Conservation (phyloP, 768 basidiomycete species). For the Termitomyces sp. region DNA sequence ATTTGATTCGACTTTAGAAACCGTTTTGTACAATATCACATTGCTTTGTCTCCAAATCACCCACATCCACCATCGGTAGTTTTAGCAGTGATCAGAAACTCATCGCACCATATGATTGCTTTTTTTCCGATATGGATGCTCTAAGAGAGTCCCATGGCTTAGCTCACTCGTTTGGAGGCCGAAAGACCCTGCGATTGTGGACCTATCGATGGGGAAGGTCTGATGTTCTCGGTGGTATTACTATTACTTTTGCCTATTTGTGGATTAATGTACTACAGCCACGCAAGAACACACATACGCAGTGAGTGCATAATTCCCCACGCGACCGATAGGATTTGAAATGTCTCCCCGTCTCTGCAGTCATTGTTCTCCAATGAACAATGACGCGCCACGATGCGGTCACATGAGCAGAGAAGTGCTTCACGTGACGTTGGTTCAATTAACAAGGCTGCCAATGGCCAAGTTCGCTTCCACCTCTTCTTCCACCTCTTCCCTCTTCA, state of each 20-base stretch:
- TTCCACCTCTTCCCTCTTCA: not conserved
- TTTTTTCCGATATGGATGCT: not conserved
- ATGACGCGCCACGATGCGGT: not conserved
- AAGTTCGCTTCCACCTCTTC: conserved; percentile 4
- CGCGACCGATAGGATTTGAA: not conserved
- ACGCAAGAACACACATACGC: not conserved
- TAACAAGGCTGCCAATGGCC: not conserved
- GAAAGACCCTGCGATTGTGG: not conserved
- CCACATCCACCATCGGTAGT: not conserved
- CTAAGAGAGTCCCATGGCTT: not conserved
- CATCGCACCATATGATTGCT: not conserved
- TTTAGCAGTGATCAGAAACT: not conserved
- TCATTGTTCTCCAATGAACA: not conserved
- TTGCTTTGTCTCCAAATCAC: not conserved
- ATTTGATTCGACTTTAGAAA: not conserved
- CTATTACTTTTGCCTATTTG: not conserved
- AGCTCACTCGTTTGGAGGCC: not conserved
- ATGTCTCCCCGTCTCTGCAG: not conserved
- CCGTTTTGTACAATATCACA: not conserved
- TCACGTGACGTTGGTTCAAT: conserved; percentile 18
- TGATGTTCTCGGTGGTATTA: not conserved
- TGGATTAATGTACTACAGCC: not conserved
- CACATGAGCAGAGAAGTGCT: not conserved
- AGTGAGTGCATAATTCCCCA: too few species aligned
- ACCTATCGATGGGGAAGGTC: not conserved